A percentile compares a stretch with the other conserved stretches of the same genome.
phyloP scores from a whole-genome alignment of 1,284 basidiomycete genomes.

The Bondarzewia mesenterica region DNA sequence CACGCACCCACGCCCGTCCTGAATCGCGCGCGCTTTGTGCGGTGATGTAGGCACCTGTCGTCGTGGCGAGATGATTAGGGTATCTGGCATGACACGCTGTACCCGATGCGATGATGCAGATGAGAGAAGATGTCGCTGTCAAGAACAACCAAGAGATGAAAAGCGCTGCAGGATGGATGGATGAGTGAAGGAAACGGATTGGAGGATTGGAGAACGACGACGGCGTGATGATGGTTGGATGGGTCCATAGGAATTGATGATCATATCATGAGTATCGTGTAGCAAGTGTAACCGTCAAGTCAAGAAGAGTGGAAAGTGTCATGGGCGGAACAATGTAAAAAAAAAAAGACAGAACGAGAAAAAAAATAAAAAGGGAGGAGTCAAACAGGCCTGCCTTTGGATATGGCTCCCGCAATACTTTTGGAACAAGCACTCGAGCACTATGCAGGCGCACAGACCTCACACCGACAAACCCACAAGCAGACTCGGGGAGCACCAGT shows the following conservation, averaged over 20 bases:
- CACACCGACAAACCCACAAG: background rate
- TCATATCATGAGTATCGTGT: background rate
- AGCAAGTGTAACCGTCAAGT: background rate
- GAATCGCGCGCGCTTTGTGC: background rate
- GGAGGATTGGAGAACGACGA: no score
- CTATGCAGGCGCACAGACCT: background rate
- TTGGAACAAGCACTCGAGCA: background rate
- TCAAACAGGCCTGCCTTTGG: no score
- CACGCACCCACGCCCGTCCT: no score
- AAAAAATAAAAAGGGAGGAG: background rate
- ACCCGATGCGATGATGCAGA: no score
- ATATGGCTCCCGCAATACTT: no score
- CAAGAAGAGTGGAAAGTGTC: background rate
- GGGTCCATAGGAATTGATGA: background rate
- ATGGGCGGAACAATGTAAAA: background rate
- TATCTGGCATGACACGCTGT: no score
- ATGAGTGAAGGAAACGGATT: no score
- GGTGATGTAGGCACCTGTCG: background rate
- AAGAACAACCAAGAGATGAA: no score
- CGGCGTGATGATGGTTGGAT: no score
- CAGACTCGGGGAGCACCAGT: background rate
- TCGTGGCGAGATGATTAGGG: no score
- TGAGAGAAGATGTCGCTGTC: no score
- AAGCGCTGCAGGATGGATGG: no score
- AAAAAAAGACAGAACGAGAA: background rate